Percentiles rank a stretch among this genome's conserved stretches.
These are phyloP conservation scores for Ophiostoma fasciatum DNA, from an alignment of 2,329 filamentous ascomycete genomes.

Conservation along the genomic window DNA sequence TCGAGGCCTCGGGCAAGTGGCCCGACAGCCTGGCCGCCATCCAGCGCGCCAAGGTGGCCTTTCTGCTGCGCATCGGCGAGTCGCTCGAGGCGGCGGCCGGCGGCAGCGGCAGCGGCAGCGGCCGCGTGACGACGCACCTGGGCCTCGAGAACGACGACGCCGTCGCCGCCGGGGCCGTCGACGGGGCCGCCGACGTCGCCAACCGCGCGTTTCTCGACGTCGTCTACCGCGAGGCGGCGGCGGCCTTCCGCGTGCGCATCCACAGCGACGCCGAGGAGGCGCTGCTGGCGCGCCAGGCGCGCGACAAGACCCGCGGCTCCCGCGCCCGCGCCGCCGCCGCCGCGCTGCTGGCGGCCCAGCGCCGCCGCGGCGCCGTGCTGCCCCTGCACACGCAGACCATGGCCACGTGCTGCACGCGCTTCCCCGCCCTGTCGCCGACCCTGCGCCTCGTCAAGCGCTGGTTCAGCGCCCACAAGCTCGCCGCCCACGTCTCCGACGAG, in stretches of 20 bases:
- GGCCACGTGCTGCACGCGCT: constrained; percentile 63
- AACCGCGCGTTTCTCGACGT: constrained; percentile 79
- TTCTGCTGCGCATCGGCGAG: constrained; percentile 62
- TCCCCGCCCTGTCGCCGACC: constrained; percentile 64
- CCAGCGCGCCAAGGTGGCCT: constrained; percentile 85
- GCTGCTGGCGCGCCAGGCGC: constrained; percentile 63
- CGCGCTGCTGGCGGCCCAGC: constrained; percentile 53
- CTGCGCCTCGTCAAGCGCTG: constrained; percentile 80
- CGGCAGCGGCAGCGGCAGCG: constrained; percentile 19
- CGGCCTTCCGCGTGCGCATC: constrained; percentile 76
- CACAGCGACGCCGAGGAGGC: constrained; percentile 77
- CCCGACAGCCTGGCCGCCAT: constrained; percentile 84
- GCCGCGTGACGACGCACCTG: constrained; percentile 49
- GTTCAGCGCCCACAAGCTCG: constrained; percentile 73
- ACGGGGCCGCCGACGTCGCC: constrained; percentile 57
- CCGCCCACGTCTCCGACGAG: constrained; percentile 61
- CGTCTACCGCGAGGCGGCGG: constrained; percentile 53
- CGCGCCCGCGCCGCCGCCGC: constrained; percentile 54
- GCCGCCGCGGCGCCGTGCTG: constrained; percentile 54
- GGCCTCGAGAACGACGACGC: constrained; percentile 65
- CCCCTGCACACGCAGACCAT: constrained; percentile 74
- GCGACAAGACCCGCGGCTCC: constrained; percentile 54
- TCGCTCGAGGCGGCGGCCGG: constrained; percentile 41
- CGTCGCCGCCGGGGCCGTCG: constrained; percentile 60
- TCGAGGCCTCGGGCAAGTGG: constrained; percentile 88